phyloP scores from a whole-genome alignment of 768 basidiomycete species.

The Hemileccinum impolitum region DNA sequence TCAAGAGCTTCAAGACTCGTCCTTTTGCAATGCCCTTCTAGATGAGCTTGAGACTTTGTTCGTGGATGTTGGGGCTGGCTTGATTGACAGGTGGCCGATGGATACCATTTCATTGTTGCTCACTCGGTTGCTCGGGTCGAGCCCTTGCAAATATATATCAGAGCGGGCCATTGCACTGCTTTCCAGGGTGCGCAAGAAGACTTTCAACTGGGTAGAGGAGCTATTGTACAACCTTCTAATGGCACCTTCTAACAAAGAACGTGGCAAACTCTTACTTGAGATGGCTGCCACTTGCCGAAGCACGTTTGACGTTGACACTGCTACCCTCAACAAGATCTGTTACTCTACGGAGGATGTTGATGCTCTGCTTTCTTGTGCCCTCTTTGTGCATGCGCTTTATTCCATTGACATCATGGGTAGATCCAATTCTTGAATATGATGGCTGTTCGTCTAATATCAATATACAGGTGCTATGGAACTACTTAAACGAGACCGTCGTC shows the following conservation, averaged over 20 bases:
- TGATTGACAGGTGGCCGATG: constrained; percentile 27
- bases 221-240: constrained; percentile 19
- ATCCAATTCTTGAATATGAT: no score
- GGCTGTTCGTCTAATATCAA: no score
- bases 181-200: constrained; percentile 8
- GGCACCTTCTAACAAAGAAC: not conserved
- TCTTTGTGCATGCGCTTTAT: constrained; percentile 19
- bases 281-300: constrained; percentile 36
- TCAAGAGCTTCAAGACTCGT: constrained; percentile 25
- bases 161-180: constrained; percentile 21
- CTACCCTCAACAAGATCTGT: not conserved
- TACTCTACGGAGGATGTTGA: not conserved
- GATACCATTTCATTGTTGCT: constrained; percentile 30
- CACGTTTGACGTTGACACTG: constrained; percentile 7
- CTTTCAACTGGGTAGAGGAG: constrained; percentile 33
- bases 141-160: constrained; percentile 7
- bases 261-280: constrained; percentile 25
- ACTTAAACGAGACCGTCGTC: constrained; percentile 9
- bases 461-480: no score
- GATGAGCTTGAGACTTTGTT: constrained; percentile 31
- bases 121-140: constrained; percentile 31
- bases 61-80: constrained; percentile 33
- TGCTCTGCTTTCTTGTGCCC: constrained; percentile 17
- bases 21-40: constrained; percentile 35
- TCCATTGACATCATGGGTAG: no score